Conservation (phyloP, 2,329 filamentous ascomycete genomes). For the Penicillium hesseltinei region DNA sequence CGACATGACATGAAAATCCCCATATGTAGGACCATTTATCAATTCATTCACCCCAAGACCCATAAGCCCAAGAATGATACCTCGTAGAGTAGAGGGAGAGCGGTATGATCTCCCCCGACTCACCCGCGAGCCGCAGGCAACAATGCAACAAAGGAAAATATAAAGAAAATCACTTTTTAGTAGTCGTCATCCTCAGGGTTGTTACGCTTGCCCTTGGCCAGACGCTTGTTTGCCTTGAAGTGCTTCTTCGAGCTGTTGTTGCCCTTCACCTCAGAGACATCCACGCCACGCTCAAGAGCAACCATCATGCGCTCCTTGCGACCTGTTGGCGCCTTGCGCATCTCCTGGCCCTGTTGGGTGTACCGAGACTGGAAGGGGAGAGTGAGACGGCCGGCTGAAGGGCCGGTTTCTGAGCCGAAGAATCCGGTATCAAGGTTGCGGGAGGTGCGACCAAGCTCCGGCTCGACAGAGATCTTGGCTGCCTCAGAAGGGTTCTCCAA, state of each 20-base stretch:
- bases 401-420: conserved; percentile 64
- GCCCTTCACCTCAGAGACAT: conserved; percentile 70
- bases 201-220: conserved; percentile 34
- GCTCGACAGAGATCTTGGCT: conserved; percentile 33
- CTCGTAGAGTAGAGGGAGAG: conserved; percentile 5
- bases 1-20: conserved; percentile 19
- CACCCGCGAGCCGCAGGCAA: conserved; percentile 22
- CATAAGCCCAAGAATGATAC: conserved; percentile 6
- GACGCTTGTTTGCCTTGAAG: conserved; percentile 44
- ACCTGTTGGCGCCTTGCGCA: conserved; percentile 73
- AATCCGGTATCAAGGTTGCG: conserved; percentile 81
- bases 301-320: conserved; percentile 76
- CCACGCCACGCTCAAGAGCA: conserved; percentile 79
- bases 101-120: conserved; percentile 12
- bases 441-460: conserved; percentile 66
- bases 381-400: conserved; percentile 64
- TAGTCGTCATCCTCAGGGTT: conserved; percentile 32
- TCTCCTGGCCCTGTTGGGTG: conserved; percentile 71
- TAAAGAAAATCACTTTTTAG: conserved; percentile 26
- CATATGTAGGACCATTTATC: conserved; percentile 16
- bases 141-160: conserved; percentile 12
- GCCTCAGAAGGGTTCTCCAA: conserved; percentile 22
- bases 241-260: conserved; percentile 75
- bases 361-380: conserved; percentile 91
- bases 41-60: conserved; percentile 11